Base-by-base conservation (phyloP, 1,139 yeast species). In the Yamadazyma songkhlaensis region DNA sequence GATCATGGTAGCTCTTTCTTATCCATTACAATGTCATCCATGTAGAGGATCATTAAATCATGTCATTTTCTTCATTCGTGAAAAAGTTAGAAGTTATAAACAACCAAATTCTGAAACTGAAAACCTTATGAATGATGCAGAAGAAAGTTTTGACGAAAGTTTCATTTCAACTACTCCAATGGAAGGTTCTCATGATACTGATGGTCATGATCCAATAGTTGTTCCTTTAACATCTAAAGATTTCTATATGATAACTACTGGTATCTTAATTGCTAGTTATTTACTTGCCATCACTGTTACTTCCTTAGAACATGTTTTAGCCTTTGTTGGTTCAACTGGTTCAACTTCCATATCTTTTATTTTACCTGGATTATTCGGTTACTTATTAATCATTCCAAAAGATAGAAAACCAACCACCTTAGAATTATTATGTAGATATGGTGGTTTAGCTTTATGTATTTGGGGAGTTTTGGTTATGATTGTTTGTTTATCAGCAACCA, bases 241-340 rank as follows among this genome's bases (percentile, higher is more conserved):
- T 42, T 84, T 87, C 55, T 66, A 77, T 41, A 50, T 72, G n/a
- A 77, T 89, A 38, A 90, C 97, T 0, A 53, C 82, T 0, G 48
- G 66, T 1, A 82, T 90, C 29, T 75, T 90, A 22, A 34, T 75
- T 0, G 57, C 71, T 20, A 79, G 95, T 22, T 88, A 84, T 53
- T 45, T 79, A 13, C 74, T 87, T n/a, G 96, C 97, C 0, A 70
- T 84, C 27, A 62, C 82, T 1, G 94, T 90, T 6, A 71, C 75
- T 1, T 87, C 96, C 0, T 73, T 90, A 48, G 97, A 89, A 36
- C 81, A 79, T 40, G 95, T 92, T 27, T 70, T 90, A 44, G 95
- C 96, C 4, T 80, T 90, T 60, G 97, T 90, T 5, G 97, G 97
- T 2, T 84, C 96, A 3, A 90, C 97, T 0, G 97, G 97, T 0